These are phyloP conservation scores for Fraxinus ornus DNA, from an alignment of 305 asterid species.

Conservation along the genomic window DNA sequence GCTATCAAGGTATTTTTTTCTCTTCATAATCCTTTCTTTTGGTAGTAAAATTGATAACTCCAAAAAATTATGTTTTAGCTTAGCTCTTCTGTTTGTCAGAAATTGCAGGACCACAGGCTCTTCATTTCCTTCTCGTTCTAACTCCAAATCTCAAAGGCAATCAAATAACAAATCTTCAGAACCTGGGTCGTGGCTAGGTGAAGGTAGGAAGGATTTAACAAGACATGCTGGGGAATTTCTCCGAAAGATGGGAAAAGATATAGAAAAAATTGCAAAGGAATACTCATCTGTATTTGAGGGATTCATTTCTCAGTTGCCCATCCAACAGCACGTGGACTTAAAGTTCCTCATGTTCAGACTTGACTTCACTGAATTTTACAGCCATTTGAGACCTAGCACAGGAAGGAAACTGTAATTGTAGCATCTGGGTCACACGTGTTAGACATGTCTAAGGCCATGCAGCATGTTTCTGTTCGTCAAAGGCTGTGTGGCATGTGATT, in stretches of 20 bases:
- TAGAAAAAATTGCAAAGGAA: conserved; percentile 74
- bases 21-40: conserved; percentile 8
- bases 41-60: conserved; percentile 1
- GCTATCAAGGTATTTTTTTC: conserved; percentile 68
- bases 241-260: conserved; percentile 66
- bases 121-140: conserved; percentile 46
- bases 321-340: conserved; percentile 83
- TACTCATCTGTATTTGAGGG: conserved; percentile 81
- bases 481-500: conserved; percentile 28
- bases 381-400: conserved; percentile 51
- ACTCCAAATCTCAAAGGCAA: conserved; percentile 47
- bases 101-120: conserved; percentile 57
- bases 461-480: conserved; percentile 26
- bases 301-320: conserved; percentile 82
- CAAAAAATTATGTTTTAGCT: conserved; percentile 16
- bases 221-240: conserved; percentile 84
- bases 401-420: conserved; percentile 53
- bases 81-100: conserved; percentile 23
- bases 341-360: conserved; percentile 92
- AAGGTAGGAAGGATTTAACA: conserved; percentile 89
- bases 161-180: conserved; percentile 57
- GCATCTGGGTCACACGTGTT: conserved; percentile 16
- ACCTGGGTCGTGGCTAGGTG: conserved; percentile 79
- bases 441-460: conserved; percentile 11
- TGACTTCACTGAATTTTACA: conserved; percentile 90